Evolutionary conservation across 2,329 filamentous ascomycete genomes (phyloP), one percentile per base, ranked within the genome.

Genomic region (Scleromitrula shiraiana): DNA sequence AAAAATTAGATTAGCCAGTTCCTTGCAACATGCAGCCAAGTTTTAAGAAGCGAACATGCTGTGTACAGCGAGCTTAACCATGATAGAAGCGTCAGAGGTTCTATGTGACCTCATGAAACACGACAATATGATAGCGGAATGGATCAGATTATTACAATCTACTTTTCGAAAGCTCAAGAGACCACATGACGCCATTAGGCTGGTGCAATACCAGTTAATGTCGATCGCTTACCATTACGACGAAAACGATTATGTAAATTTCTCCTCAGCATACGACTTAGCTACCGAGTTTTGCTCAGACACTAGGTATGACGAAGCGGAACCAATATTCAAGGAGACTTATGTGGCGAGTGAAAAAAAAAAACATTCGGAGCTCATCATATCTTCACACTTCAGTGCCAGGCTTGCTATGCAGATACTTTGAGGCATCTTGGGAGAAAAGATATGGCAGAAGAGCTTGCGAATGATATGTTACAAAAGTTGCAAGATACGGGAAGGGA

Each of bases 51-150:
- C 23, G 19, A 27, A 40, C 5, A 7, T 2, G 8, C 9, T 40
- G 3, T 40, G 5, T 19, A 27, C 38, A 40, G 23, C 7, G 5
- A 40, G 17, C 6, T 19, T 19, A 14, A 14, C n/a, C 20, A n/a
- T 8, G 12, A 23, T 38, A 14, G 12, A 23, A 7, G 15, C 12
- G 6, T 23, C 19, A 14, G 20, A 12, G 5, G 8, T 24, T 15
- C 4, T 38, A 38, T 6, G 17, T 3, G 9, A 12, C n/a, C n/a
- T 22, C 10, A 36, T 6, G 2, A 6, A 5, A 17, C 7, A 10
- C 8, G 3, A 4, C 2, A 19, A 19, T 9, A 8, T 35, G 2
- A 1, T 9, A 1, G 1, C n/a, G n/a, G n/a, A n/a, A n/a, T n/a
- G n/a, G n/a, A n/a, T n/a, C n/a, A n/a, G n/a, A n/a, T n/a, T n/a